Evolutionary conservation across 192 early-diverging fungal genomes (phyloP).

Genomic region (Mortierella alpina): DNA sequence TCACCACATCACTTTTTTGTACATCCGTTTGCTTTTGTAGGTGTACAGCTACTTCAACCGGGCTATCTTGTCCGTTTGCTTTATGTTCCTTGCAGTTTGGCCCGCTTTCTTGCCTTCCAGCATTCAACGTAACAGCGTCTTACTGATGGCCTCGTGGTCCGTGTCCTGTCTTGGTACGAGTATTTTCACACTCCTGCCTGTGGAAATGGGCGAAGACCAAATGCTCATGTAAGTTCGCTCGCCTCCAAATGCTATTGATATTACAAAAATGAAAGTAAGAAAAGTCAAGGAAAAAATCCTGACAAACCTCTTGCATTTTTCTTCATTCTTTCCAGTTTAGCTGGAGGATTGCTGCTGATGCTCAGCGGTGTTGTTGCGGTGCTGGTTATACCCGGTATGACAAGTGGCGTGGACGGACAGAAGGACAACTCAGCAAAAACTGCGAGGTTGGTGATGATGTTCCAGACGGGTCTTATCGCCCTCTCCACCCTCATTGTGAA

Average conservation of each 20-base stretch:
- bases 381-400: conserved; percentile 16
- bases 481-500: conserved; percentile 71
- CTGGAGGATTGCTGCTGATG: conserved; percentile 56
- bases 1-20: not conserved
- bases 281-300: too few relatives aligned
- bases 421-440: conserved; percentile 5
- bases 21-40: conserved; percentile 36
- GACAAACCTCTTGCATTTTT: not conserved
- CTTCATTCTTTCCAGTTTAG: conserved; percentile 31
- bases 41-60: conserved; percentile 91
- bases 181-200: conserved; percentile 89
- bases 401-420: conserved; percentile 11
- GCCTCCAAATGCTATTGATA: not conserved
- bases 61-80: conserved; percentile 68
- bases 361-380: conserved; percentile 34
- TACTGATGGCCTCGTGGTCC: conserved; percentile 73
- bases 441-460: conserved; percentile 32
- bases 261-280: too few relatives aligned
- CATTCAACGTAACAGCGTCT: conserved; percentile 57
- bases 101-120: conserved; percentile 68
- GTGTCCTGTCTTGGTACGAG: conserved; percentile 76
- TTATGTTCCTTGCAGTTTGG: conserved; percentile 75
- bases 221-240: conserved; percentile 66
- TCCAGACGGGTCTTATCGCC: conserved; percentile 59
- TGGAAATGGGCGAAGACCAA: conserved; percentile 84